These are phyloP conservation scores for Kingdonia uniflora DNA, from an alignment of 164 flowering plant genomes.

Conservation along the genomic window DNA sequence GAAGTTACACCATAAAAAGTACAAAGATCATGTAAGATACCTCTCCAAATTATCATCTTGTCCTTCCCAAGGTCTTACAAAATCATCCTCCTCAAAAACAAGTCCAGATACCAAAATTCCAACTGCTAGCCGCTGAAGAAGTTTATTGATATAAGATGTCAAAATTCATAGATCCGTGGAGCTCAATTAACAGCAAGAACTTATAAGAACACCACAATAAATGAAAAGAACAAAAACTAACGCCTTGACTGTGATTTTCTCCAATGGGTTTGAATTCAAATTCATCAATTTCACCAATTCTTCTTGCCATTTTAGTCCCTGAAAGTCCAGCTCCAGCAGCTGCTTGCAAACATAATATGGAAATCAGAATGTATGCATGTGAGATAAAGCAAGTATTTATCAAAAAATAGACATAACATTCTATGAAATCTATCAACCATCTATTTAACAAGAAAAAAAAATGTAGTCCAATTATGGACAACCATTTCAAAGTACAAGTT, in stretches of 20 bases:
- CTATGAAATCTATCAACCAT: too few species aligned
- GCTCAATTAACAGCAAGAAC: too few species aligned
- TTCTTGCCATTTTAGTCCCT: slow-evolving; percentile 93
- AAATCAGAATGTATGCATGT: too few species aligned
- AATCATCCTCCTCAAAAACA: slow-evolving; percentile 84
- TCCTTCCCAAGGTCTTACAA: slow-evolving; percentile 87
- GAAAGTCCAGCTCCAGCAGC: slow-evolving; percentile 99
- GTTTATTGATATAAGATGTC: slow-evolving; percentile 5
- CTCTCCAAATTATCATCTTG: slow-evolving; percentile 53
- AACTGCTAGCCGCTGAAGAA: slow-evolving; percentile 77
- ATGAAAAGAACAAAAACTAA: slow-evolving; percentile 45
- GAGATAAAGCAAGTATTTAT: too few species aligned
- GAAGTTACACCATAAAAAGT: too few species aligned
- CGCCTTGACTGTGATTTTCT: slow-evolving; percentile 85
- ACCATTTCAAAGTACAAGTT: too few species aligned
- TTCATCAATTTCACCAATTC: slow-evolving; percentile 79
- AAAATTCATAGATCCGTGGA: neutral
- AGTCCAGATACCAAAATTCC: slow-evolving; percentile 76
- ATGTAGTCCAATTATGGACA: too few species aligned
- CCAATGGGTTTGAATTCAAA: slow-evolving; percentile 89
- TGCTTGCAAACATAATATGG: slow-evolving; percentile 13
- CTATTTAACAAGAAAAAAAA: too few species aligned
- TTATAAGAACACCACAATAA: too few species aligned
- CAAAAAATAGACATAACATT: too few species aligned
- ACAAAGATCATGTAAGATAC: slow-evolving; percentile 20